Evolutionary conservation across 148 eudicot species (phyloP).

Genomic region (Linanthus parryae): DNA sequence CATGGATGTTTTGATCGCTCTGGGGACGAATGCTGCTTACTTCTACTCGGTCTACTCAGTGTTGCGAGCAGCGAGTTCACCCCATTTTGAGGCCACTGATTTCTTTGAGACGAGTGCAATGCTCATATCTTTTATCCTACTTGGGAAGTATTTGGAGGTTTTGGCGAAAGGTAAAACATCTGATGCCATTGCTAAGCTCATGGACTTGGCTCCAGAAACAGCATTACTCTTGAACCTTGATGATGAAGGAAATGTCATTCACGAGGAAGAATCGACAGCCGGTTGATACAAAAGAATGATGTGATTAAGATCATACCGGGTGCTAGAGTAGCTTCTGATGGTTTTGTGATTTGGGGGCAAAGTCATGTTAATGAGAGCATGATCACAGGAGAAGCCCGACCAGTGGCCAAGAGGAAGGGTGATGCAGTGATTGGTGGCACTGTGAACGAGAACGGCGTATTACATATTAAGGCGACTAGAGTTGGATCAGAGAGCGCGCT

Average conservation of each 20-base stretch:
- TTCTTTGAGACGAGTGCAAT: constrained; percentile 94
- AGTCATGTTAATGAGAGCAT: constrained; percentile 94
- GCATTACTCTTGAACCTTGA: constrained; percentile 64
- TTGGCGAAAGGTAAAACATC: constrained; percentile 94
- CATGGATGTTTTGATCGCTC: constrained; percentile 93
- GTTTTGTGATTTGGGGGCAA: constrained; percentile 81
- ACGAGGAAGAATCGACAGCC: constrained; percentile 84
- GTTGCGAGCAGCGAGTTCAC: constrained; percentile 73
- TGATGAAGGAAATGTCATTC: constrained; percentile 46
- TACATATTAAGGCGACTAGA: constrained; percentile 73
- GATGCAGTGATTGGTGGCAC: constrained; percentile 95
- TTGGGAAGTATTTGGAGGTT: constrained; percentile 92
- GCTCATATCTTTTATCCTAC: constrained; percentile 86
- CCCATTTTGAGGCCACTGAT: constrained; percentile 56
- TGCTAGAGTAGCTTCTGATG: constrained; percentile 90
- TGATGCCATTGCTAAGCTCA: constrained; percentile 93
- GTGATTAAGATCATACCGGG: constrained; percentile 84
- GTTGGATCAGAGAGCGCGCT: constrained; percentile 97
- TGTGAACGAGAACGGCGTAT: constrained; percentile 79
- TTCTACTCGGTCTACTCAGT: constrained; percentile 82
- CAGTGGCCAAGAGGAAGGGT: constrained; percentile 76
- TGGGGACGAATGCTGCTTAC: constrained; percentile 97
- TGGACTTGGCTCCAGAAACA: constrained; percentile 86
- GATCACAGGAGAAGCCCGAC: constrained; percentile 93
- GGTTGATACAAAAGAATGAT: constrained; percentile 79